Evolutionary conservation across 1,284 basidiomycete species (phyloP).

Genomic region (Boletus mariae): DNA sequence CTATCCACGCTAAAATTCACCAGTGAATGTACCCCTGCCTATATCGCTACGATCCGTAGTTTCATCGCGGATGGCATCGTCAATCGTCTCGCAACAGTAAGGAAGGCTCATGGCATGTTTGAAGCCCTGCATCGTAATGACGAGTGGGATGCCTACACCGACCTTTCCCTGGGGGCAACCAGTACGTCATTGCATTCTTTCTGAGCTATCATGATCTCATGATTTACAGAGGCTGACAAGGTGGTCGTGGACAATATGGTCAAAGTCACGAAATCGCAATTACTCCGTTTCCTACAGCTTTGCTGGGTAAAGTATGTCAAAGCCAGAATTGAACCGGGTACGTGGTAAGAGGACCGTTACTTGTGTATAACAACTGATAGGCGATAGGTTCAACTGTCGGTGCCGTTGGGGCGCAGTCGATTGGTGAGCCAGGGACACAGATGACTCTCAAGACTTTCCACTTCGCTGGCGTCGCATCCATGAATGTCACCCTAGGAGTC

Average conservation of each 20-base stretch:
- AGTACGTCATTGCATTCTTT: conserved; percentile 39
- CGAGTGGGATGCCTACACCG: conserved; percentile 78
- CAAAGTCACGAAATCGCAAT: conserved; percentile 84
- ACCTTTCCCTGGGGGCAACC: conserved; percentile 72
- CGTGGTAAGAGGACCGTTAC: background rate
- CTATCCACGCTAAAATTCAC: conserved; percentile 60
- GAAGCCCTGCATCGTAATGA: conserved; percentile 73
- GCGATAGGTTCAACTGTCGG: conserved; percentile 88
- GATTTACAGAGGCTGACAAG: conserved; percentile 52
- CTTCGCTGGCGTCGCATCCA: conserved; percentile 99
- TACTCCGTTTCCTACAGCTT: conserved; percentile 77
- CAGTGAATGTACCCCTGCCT: conserved; percentile 72
- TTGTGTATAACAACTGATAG: conserved; percentile 3
- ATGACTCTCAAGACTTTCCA: conserved; percentile 99
- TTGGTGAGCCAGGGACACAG: conserved; percentile 98
- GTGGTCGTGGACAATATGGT: conserved; percentile 84
- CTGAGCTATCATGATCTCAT: conserved; percentile 2
- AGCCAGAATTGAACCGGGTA: conserved; percentile 92
- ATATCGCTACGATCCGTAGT: conserved; percentile 70
- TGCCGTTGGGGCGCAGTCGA: conserved; percentile 98
- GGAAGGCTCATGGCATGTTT: conserved; percentile 81
- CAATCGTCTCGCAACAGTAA: conserved; percentile 62
- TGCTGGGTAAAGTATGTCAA: conserved; percentile 93
- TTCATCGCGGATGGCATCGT: conserved; percentile 76
- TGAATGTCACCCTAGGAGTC: conserved; percentile 99